Conservation (phyloP, 2,329 filamentous ascomycete genomes). For the Blumeriella jaapii region DNA sequence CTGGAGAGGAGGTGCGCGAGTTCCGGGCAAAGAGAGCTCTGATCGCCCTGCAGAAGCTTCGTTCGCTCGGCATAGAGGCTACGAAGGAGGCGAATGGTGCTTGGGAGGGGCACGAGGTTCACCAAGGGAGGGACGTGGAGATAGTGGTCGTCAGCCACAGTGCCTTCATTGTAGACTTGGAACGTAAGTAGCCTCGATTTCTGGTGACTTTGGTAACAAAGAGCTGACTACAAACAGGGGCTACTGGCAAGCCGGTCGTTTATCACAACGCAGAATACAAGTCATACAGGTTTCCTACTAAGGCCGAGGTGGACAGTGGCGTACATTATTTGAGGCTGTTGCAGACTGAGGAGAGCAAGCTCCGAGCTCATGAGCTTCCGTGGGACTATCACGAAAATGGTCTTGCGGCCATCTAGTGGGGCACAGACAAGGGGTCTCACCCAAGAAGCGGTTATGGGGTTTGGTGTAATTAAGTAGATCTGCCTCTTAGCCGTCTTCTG, state of each 20-base stretch:
- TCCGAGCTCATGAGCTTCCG: neutral
- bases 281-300: neutral
- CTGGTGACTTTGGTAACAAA: neutral
- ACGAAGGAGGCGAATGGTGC: neutral
- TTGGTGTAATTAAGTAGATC: no score
- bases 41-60: neutral
- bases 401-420: no score
- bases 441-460: no score
- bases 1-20: neutral
- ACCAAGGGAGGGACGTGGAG: constrained; percentile 2
- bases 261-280: constrained; percentile 2
- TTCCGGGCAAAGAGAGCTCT: neutral
- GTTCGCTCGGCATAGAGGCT: constrained; percentile 1
- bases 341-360: constrained; percentile 3
- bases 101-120: neutral
- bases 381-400: neutral
- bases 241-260: neutral
- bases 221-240: neutral
- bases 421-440: no score
- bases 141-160: constrained; percentile 5
- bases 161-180: neutral
- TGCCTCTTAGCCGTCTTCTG: no score
- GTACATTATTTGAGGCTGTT: neutral
- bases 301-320: neutral
- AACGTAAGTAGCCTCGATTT: neutral